Conservation (phyloP, 1,284 basidiomycete genomes). For the Schizophyllum amplum region DNA sequence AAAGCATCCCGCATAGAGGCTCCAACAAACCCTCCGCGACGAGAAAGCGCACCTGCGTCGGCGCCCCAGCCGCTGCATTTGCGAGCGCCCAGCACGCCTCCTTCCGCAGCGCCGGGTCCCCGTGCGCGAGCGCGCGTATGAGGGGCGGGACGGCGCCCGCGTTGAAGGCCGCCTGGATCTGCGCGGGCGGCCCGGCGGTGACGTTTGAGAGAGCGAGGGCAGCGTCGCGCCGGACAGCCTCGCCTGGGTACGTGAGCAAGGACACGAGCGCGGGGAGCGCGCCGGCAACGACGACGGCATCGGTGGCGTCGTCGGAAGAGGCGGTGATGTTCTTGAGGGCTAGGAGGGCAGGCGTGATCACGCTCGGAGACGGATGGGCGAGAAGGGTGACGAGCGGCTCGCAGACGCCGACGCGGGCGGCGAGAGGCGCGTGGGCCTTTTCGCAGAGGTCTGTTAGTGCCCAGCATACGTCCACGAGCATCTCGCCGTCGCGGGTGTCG, state of each 20-base stretch:
- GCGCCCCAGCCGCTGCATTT: conserved; percentile 97
- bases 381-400: conserved; percentile 95
- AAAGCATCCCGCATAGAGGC: conserved; percentile 92
- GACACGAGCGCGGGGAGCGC: conserved; percentile 90
- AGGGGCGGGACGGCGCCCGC: conserved; percentile 94
- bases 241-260: conserved; percentile 90
- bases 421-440: conserved; percentile 99
- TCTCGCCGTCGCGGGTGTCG: conserved; percentile 98
- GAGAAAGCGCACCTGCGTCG: conserved; percentile 95
- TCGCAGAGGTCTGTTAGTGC: conserved; percentile 99
- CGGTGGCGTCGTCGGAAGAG: conserved; percentile 96
- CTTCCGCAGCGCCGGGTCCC: conserved; percentile 99
- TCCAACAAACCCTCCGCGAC: conserved; percentile 98
- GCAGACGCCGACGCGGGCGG: conserved; percentile 98
- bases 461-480: conserved; percentile 99
- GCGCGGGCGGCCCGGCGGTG: conserved; percentile 92
- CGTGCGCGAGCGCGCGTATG: conserved; percentile 95
- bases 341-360: conserved; percentile 95
- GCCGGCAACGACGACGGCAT: conserved; percentile 95
- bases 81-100: conserved; percentile 99
- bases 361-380: conserved; percentile 95
- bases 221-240: conserved; percentile 93
- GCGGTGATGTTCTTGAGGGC: conserved; percentile 99
- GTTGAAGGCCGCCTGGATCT: conserved; percentile 88
- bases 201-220: conserved; percentile 99